These are phyloP conservation scores for Sclerotinia nivalis DNA, from an alignment of 2,329 filamentous ascomycete species.

Conservation along the genomic window DNA sequence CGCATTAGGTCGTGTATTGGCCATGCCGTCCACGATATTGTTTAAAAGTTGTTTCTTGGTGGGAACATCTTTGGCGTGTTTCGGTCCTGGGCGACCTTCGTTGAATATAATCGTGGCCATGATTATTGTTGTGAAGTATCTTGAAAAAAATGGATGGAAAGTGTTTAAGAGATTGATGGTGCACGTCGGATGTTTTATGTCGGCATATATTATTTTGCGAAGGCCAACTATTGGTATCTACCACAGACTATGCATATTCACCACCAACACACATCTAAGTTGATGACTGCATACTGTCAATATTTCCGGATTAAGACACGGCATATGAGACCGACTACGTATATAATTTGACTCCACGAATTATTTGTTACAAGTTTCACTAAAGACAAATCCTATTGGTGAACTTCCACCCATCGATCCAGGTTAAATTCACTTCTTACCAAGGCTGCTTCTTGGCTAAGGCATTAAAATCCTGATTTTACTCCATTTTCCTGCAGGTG, in stretches of 20 bases:
- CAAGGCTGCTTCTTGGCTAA: no score
- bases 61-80: neutral
- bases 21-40: neutral
- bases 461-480: no score
- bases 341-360: neutral
- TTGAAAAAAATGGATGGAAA: neutral
- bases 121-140: neutral
- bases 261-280: neutral
- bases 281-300: neutral
- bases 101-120: neutral
- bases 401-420: no score
- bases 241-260: neutral
- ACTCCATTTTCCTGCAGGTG: no score
- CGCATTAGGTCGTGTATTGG: neutral
- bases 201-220: no score
- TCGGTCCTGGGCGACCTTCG: neutral
- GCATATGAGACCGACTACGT: neutral
- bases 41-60: neutral
- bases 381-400: neutral
- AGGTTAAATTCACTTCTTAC: no score
- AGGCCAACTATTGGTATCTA: neutral
- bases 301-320: neutral
- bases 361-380: neutral
- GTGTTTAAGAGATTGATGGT: neutral
- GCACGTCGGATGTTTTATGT: neutral